A percentile compares a stretch with the other conserved stretches of the same genome.
Conservation (phyloP, 202 grass and related monocot species). For the Digitaria exilis region DNA sequence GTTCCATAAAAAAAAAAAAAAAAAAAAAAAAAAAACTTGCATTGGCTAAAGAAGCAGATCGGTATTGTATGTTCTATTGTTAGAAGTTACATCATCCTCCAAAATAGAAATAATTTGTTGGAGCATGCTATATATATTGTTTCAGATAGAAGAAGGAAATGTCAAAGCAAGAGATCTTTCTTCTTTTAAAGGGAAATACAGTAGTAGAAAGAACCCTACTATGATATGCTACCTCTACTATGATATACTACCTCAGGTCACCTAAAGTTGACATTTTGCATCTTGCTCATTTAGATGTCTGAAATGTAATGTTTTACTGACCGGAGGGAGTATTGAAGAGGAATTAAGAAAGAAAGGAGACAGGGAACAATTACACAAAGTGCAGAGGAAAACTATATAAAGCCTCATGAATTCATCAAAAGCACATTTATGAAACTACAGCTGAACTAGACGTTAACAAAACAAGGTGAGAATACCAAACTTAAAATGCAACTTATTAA, state of each 20-base stretch:
- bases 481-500: constrained; percentile 11
- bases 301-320: no score
- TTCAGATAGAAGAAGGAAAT: not conserved
- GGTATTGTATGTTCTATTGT: not conserved
- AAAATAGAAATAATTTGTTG: constrained; percentile 7
- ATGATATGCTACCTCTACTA: no score
- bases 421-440: not conserved
- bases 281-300: no score
- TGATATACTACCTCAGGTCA: not conserved
- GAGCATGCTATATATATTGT: not conserved
- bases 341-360: no score
- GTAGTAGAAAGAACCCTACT: not conserved
- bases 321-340: no score
- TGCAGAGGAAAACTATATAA: not conserved
- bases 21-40: no score
- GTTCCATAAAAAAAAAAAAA: no score
- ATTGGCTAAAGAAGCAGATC: not conserved
- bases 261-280: no score
- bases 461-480: not conserved
- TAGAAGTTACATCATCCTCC: not conserved
- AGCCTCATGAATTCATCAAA: constrained; percentile 1
- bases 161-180: not conserved
- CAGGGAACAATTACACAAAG: not conserved
- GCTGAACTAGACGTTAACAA: constrained; percentile 22
- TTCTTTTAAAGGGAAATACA: not conserved